Evolutionary conservation across 2,329 filamentous ascomycete genomes (phyloP), one percentile per base, ranked within the genome.

Genomic region (Penicillium janthinellum): DNA sequence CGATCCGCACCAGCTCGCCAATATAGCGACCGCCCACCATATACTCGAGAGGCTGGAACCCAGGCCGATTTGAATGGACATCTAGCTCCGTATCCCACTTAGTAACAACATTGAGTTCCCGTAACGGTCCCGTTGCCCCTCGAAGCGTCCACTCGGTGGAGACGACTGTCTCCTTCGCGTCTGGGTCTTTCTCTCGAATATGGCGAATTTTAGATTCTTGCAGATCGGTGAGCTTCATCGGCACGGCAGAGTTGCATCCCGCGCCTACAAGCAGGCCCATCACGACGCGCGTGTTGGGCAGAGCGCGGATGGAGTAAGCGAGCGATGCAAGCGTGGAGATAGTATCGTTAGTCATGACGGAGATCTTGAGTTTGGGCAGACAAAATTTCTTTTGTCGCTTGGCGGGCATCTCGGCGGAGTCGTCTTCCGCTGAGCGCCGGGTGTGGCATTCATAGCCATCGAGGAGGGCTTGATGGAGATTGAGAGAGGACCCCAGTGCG

Each of bases 101-200:
- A 5, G 83, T 91, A 57, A 90, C 81, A 42, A 92, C 79, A 1
- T 81, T 79, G 20, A 88, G 77, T 14, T 86, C 80, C 12, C 82
- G 79, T 54, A 93, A 77, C 0, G 90, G 88, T 2, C 81, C 78
- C 15, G 86, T 85, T 1, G 90, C 86, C 1, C 88, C 89, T 42
- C 86, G 86, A 63, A 93, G 91, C 42, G 88, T 90, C 89, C 89
- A 92, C 75, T 93, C 90, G 0, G 90, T 92, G 65, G 91, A 92
- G 60, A 92, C 86, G 4, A 90, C 84, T 8, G 91, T 85, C 60
- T 84, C 86, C 10, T 82, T 76, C 15, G 88, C 80, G 10, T 79
- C 75, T 1, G 78, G 71, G 52, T 73, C 70, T 38, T 76, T 73
- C 20, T 77, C 82, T 5, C 78, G 78, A 35, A 83, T 73, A 5